phyloP scores from a whole-genome alignment of 2,329 filamentous ascomycete genomes.

The Aspergillaceae sp. region DNA sequence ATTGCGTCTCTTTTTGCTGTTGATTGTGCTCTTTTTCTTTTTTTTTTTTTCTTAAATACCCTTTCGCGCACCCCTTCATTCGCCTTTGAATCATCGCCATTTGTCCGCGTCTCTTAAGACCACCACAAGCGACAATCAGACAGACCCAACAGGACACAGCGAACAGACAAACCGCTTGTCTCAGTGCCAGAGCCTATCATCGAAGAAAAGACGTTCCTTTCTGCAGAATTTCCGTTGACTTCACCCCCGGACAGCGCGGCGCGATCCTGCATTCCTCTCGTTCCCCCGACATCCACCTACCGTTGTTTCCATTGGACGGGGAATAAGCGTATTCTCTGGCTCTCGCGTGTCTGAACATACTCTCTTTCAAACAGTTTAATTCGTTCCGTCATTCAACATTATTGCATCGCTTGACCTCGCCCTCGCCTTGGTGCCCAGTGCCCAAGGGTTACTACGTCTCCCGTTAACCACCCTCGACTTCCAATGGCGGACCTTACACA shows the following conservation, averaged over 20 bases:
- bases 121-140: background rate
- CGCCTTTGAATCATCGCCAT: conserved; percentile 2
- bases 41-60: background rate
- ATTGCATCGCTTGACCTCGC: too few species aligned
- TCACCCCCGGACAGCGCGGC: too few species aligned
- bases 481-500: conserved; percentile 21
- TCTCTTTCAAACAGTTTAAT: conserved; percentile 2
- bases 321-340: too few species aligned
- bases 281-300: conserved; percentile 12
- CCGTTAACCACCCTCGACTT: conserved; percentile 2
- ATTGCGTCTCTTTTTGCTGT: background rate
- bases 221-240: background rate
- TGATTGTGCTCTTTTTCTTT: conserved; percentile 3
- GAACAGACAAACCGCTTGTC: background rate
- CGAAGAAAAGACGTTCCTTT: background rate
- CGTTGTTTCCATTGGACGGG: too few species aligned
- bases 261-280: conserved; percentile 12
- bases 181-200: conserved; percentile 13
- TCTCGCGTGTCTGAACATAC: conserved; percentile 1
- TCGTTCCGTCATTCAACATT: background rate
- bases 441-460: background rate
- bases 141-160: background rate
- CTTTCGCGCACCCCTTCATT: background rate
- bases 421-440: background rate
- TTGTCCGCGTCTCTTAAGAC: background rate